These are phyloP conservation scores for Trichophyton schoenleinii DNA, from an alignment of 2,329 filamentous ascomycete genomes.

Conservation along the genomic window DNA sequence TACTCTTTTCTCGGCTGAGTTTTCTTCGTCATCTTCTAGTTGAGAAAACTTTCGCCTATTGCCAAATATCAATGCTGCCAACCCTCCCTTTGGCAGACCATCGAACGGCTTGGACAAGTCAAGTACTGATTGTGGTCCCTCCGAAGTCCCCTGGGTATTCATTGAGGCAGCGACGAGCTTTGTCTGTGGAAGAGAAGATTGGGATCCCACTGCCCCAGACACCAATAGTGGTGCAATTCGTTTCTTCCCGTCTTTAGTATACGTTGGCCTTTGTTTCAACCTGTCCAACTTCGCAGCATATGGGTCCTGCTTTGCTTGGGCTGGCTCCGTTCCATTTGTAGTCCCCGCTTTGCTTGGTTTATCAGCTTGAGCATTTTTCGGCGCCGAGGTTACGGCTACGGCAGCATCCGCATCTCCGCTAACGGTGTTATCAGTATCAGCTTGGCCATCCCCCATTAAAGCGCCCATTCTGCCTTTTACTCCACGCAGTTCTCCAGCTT, in stretches of 20 bases:
- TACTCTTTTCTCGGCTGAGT: constrained; percentile 46
- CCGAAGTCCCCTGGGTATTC: constrained; percentile 50
- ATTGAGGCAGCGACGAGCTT: constrained; percentile 69
- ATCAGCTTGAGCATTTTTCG: constrained; percentile 20
- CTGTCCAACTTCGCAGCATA: constrained; percentile 50
- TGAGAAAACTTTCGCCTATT: constrained; percentile 78
- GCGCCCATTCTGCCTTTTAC: constrained; percentile 95
- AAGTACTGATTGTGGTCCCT: constrained; percentile 67
- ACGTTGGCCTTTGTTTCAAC: constrained; percentile 81
- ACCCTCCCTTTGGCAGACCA: constrained; percentile 76
- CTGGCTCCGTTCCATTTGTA: constrained; percentile 15
- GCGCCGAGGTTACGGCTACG: constrained; percentile 15
- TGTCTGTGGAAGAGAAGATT: constrained; percentile 78
- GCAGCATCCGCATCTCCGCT: constrained; percentile 35
- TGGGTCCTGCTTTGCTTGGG: constrained; percentile 32
- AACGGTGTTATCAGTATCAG: constrained; percentile 40
- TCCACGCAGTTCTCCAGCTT: constrained; percentile 75
- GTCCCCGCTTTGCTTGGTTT: constrained; percentile 29
- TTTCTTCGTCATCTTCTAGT: constrained; percentile 64
- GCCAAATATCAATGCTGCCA: constrained; percentile 73
- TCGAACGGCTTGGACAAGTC: constrained; percentile 92
- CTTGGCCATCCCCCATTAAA: constrained; percentile 76
- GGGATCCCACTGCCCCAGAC: constrained; percentile 72
- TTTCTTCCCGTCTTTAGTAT: constrained; percentile 96
- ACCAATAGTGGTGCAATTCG: constrained; percentile 84